Base-by-base conservation (phyloP, 495 filamentous ascomycete genomes). In the Penicillium macrosclerotiorum region DNA sequence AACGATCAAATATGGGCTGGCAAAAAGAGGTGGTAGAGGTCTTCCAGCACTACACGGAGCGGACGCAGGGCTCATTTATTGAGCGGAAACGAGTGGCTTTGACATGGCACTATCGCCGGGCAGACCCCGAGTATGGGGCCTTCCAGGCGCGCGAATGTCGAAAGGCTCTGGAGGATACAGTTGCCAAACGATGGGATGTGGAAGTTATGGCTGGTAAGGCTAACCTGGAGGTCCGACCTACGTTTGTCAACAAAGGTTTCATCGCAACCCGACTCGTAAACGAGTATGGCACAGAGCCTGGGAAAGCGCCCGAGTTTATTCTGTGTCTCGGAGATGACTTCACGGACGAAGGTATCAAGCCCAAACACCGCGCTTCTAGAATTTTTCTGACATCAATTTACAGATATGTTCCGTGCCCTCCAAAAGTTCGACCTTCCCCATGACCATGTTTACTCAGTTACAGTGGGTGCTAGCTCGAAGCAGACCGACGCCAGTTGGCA, bases 181-280 rank as follows among this genome's bases (percentile, higher is more conserved):
- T 96, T 6, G 81, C 70, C 34, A 83, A 80, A 57, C 79, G 79
- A 20, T 94, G 82, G 78, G 88, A 91, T 35, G 88, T 97, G 8
- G 90, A 96, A 57, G 89, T 97, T 31, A 96, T 96, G 87, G 75
- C 83, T 0, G 93, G 93, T 37, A 98, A 97, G 64, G 90, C 90
- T 39, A 96, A 96, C 56, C 75, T 97, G 6, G 93, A 97, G 62
- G 90, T 96, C n/a, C 82, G 93, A 11, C 90, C 91, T n/a, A 89
- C 78, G 1, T 90, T 91, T 58, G 87, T 98, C 64, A 96, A 96
- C 73, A 98, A 97, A 65, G 93, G 93, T 1, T 89, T 90, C 68
- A 95, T 96, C 44, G 87, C 81, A 9, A 90, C 86, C 59, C 77
- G 80, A 11, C 74, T 98, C 25, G 79, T 96, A 37, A 67, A 76